These are phyloP conservation scores for Phytophthora colocasiae DNA, from an alignment of 352 stramenopile species.

Conservation along the genomic window DNA sequence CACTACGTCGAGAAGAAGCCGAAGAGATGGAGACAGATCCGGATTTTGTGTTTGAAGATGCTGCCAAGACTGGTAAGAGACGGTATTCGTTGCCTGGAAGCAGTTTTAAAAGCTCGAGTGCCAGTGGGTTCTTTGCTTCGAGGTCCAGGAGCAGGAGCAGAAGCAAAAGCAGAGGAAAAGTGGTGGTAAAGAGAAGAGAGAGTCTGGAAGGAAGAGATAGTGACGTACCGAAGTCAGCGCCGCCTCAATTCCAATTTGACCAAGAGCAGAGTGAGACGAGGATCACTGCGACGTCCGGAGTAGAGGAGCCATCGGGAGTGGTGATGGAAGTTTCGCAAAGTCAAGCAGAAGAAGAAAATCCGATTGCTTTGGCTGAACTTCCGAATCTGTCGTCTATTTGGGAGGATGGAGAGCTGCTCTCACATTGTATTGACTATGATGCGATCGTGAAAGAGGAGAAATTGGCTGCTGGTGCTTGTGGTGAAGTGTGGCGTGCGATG, in stretches of 20 bases:
- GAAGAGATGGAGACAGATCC: slow-evolving; percentile 31
- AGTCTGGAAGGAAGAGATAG: slow-evolving; percentile 9
- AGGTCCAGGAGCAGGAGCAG: slow-evolving; percentile 24
- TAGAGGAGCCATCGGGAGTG: slow-evolving; percentile 4
- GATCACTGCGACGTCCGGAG: neutral
- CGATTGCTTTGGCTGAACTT: slow-evolving; percentile 10
- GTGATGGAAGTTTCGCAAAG: slow-evolving; percentile 13
- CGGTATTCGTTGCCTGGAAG: slow-evolving; percentile 32
- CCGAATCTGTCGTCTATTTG: slow-evolving; percentile 43
- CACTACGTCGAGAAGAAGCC: slow-evolving; percentile 12
- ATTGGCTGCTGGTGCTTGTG: slow-evolving; percentile 44
- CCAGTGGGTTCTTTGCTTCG: slow-evolving; percentile 17
- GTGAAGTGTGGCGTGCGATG: slow-evolving; percentile 56
- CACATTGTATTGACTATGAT: slow-evolving; percentile 54
- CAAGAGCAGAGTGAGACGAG: slow-evolving; percentile 6
- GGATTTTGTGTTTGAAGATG: slow-evolving; percentile 56
- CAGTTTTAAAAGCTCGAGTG: slow-evolving; percentile 12
- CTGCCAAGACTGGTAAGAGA: slow-evolving; percentile 20
- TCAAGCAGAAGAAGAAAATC: slow-evolving; percentile 1
- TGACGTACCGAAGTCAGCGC: slow-evolving; percentile 6
- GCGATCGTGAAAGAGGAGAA: slow-evolving; percentile 38
- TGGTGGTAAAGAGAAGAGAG: slow-evolving; percentile 23
- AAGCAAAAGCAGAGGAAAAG: slow-evolving; percentile 14
- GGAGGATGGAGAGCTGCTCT: slow-evolving; percentile 69
- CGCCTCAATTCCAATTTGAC: slow-evolving; percentile 18